phyloP scores from a whole-genome alignment of 352 stramenopile species.

The Globisporangium emineosum region DNA sequence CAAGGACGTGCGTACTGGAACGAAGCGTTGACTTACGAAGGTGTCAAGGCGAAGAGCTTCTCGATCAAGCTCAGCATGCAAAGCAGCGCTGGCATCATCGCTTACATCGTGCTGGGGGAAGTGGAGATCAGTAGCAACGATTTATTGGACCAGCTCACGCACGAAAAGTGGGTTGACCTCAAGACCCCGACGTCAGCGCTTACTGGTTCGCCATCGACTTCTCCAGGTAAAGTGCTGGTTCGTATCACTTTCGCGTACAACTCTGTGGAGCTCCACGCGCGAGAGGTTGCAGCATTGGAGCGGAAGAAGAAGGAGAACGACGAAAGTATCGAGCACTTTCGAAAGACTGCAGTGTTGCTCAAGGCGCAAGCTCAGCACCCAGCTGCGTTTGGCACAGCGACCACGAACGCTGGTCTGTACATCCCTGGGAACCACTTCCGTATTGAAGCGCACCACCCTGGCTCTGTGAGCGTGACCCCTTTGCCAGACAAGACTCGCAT shows the following conservation, averaged over 20 bases:
- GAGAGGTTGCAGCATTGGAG: conserved; percentile 31
- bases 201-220: conserved; percentile 13
- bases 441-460: conserved; percentile 60
- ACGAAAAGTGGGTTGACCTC: conserved; percentile 57
- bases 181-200: conserved; percentile 31
- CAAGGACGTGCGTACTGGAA: conserved; percentile 40
- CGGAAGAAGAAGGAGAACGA: conserved; percentile 68
- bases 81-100: conserved; percentile 51
- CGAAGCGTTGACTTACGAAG: conserved; percentile 53
- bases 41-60: conserved; percentile 65
- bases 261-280: conserved; percentile 35
- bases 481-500: conserved; percentile 74
- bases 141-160: conserved; percentile 56
- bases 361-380: conserved; percentile 52
- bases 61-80: conserved; percentile 63
- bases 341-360: conserved; percentile 50
- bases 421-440: conserved; percentile 73
- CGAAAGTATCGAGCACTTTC: conserved; percentile 57
- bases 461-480: conserved; percentile 53
- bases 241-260: conserved; percentile 64
- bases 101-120: conserved; percentile 70
- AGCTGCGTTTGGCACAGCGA: conserved; percentile 58
- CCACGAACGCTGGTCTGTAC: conserved; percentile 58
- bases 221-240: conserved; percentile 47
- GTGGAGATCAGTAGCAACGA: conserved; percentile 44